Evolutionary conservation across 78 protist species (phyloP), one percentile per base, ranked within the genome.

Genomic region (Dictyostelium brefeldianum): DNA sequence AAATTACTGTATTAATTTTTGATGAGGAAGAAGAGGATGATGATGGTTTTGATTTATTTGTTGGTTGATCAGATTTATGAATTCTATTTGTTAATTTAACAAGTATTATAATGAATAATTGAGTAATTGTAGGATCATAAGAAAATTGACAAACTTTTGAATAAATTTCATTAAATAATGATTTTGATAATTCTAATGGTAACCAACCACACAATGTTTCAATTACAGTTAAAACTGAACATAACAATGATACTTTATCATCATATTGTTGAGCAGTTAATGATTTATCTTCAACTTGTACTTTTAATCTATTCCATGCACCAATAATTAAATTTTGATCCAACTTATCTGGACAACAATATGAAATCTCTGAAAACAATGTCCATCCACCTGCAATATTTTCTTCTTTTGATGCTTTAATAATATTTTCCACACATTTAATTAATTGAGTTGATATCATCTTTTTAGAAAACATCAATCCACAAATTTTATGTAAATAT

Each of bases 301-400:
- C 83, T 29, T 71, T 56, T 17, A 54, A 62, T 22, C 47, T 73
- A 36, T 85, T 59, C 92, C 92, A 85, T 12, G 78, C 65, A 20
- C 74, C 62, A 11, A 85, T 15, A 27, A 85, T 78, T 2, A 85
- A 51, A 15, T 41, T 29, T 48, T 85, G 92, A 75, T 85, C 92
- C 43, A 85, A 59, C 47, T 75, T 71, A 14, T 85, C 92, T 10
- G 92, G 92, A 75, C 78, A 43, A 48, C 83, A 74, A 47, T 85
- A 59, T 12, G 82, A 80, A 85, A 85, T 85, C 78, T 74, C 67
- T 56, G 92, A 71, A n/a, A 85, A 64, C 14, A 85, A 27, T 14
- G 56, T 59, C 92, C 92, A 85, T 18, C 83, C 46, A 5, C 92
- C 92, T 4, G 25, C 15, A 29, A 54, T 46, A 43, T 50, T 20